These are phyloP conservation scores for Datisca glomerata DNA, from an alignment of 306 rosid species.

Conservation along the genomic window DNA sequence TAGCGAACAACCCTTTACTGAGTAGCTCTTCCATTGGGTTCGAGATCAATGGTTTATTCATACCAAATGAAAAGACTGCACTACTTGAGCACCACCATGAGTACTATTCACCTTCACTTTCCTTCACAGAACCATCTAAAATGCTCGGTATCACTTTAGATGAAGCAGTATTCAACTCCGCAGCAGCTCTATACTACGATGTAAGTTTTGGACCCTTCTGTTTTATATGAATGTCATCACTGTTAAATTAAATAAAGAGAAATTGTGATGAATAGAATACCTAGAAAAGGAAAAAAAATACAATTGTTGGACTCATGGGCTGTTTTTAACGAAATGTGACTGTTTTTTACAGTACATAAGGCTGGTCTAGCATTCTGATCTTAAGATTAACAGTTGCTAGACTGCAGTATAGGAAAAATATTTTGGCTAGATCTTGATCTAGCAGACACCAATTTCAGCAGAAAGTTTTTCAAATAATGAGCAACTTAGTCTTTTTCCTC, in stretches of 20 bases:
- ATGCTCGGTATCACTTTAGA: conserved; percentile 81
- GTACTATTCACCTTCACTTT: conserved; percentile 29
- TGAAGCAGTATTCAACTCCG: conserved; percentile 79
- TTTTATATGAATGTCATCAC: conserved; percentile 4
- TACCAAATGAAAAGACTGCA: conserved; percentile 19
- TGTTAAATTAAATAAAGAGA: conserved; percentile 9
- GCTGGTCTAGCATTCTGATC: too few relatives aligned
- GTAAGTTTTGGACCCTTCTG: conserved; percentile 30
- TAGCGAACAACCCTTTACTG: conserved; percentile 44
- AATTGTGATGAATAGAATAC: too few relatives aligned
- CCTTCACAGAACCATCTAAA: conserved; percentile 50
- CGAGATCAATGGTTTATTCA: conserved; percentile 72
- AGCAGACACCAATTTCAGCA: too few relatives aligned
- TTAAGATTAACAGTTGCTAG: too few relatives aligned
- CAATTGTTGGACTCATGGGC: too few relatives aligned
- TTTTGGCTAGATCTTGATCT: too few relatives aligned
- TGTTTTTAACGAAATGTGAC: too few relatives aligned
- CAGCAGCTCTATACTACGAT: conserved; percentile 48
- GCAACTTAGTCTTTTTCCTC: too few relatives aligned
- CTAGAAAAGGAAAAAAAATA: too few relatives aligned
- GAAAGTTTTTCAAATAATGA: too few relatives aligned
- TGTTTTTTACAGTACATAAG: too few relatives aligned
- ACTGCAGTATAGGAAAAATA: too few relatives aligned
- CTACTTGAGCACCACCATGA: conserved; percentile 14
- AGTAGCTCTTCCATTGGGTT: conserved; percentile 59